phyloP scores from a whole-genome alignment of 495 filamentous ascomycete genomes.

The Daldinia childiae region DNA sequence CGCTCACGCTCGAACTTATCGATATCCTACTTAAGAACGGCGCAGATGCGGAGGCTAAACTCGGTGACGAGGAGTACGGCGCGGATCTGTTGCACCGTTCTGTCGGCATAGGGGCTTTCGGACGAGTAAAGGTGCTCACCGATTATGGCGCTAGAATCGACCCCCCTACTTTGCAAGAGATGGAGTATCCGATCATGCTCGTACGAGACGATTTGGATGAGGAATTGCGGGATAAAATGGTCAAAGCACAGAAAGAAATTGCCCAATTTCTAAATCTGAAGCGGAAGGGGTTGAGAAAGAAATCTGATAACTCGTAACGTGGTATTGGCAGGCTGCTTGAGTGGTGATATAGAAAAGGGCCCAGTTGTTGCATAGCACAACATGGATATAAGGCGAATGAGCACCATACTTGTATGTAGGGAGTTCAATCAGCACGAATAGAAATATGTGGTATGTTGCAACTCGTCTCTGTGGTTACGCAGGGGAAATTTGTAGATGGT shows the following conservation, averaged over 20 bases:
- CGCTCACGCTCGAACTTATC: constrained; percentile 4
- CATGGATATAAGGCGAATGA: not conserved
- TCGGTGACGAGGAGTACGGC: not conserved
- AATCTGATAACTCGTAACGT: not conserved
- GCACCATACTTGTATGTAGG: not conserved
- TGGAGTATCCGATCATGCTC: not conserved
- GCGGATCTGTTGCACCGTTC: not conserved
- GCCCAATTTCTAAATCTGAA: not conserved
- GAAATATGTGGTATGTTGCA: not conserved
- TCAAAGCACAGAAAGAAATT: not conserved
- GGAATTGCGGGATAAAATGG: not conserved
- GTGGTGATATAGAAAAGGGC: not conserved
- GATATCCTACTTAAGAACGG: not conserved
- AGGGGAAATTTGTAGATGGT: not conserved
- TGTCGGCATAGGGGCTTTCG: not conserved
- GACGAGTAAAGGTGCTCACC: not conserved
- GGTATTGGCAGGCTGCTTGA: not conserved
- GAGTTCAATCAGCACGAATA: not conserved
- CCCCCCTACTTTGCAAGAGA: not conserved
- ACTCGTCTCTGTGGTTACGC: not conserved
- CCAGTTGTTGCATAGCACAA: not conserved
- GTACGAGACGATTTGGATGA: not conserved
- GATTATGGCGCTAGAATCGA: not conserved
- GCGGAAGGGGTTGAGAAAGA: not conserved
- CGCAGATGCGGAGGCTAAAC: not conserved